Evolutionary conservation across 768 basidiomycete species (phyloP), one percentile per base, ranked within the genome.

Genomic region (Tricholoma terreum): DNA sequence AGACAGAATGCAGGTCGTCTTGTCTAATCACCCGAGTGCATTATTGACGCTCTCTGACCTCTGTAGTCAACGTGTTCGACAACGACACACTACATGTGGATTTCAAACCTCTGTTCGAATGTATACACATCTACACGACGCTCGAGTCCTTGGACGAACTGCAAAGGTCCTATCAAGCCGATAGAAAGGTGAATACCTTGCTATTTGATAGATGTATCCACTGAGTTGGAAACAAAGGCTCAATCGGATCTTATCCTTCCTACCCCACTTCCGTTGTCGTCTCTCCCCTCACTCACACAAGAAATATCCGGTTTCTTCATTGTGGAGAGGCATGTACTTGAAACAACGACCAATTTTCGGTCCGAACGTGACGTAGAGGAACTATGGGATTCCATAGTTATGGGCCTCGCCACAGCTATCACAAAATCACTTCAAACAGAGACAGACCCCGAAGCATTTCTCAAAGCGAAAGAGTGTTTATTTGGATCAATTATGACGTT

Each of bases 241-340:
- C 97, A 99, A 90, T 96, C 97, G 2, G 90, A 91, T 61, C 83
- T 99, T 8, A 97, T 98, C 69, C 83, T 99, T 27, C 94, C 91
- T 1, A 77, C 77, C 24, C 87, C 87, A 0, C 76, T 92, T 19
- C 82, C 85, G 30, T 65, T 93, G 33, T 68, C 79, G 2, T 81
- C 87, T 3, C 81, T 98, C 4, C 79, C 87, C 1, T 69, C 82
- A n/a, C 77, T 98, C 19, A 89, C 92, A 22, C 90, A 96, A 69
- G 93, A 98, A 72, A 91, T 98, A 60, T 89, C 94, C 35, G 97
- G 97, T 0, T 99, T 97, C 73, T 99, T 98, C 75, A 94, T 99
- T 57, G 87, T 98, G 61, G 97, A 99, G 73, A 87, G 84, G 1
- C 88, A 96, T 67, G 94, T 99, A 0, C 81, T 98, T 6, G 85